These are phyloP conservation scores for Xylariales sp. DNA, from an alignment of 2,329 filamentous ascomycete species.

Conservation along the genomic window DNA sequence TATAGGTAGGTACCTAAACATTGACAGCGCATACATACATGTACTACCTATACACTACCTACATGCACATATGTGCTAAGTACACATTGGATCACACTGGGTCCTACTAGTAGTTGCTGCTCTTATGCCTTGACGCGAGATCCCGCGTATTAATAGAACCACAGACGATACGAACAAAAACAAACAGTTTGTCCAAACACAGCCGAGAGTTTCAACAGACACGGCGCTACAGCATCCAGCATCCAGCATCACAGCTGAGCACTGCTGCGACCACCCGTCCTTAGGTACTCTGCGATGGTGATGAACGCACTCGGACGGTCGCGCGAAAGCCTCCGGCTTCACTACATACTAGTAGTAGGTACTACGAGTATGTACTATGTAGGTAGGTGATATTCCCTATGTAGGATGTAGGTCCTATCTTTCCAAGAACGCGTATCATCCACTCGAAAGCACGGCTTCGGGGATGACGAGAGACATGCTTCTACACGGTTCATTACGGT, in stretches of 20 bases:
- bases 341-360: constrained; percentile 14
- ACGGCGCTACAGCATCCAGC: constrained; percentile 10
- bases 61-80: background rate
- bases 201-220: constrained; percentile 15
- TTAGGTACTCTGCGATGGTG: background rate
- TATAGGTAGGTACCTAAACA: constrained; percentile 18
- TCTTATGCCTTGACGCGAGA: constrained; percentile 27
- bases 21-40: constrained; percentile 35
- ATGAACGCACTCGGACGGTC: background rate
- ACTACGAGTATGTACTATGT: background rate
- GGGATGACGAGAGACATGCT: constrained; percentile 50
- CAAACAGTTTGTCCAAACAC: constrained; percentile 6
- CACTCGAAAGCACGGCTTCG: constrained; percentile 44
- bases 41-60: too few relatives aligned
- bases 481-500: constrained; percentile 42
- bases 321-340: constrained; percentile 40
- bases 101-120: constrained; percentile 3
- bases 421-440: constrained; percentile 26
- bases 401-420: constrained; percentile 6
- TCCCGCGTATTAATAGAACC: constrained; percentile 27
- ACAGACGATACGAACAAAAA: constrained; percentile 24
- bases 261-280: constrained; percentile 25
- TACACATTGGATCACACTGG: background rate
- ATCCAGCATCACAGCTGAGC: constrained; percentile 4
- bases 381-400: too few relatives aligned